These are phyloP conservation scores for Murraya paniculata DNA, from an alignment of 345 rosid genomes.

Conservation along the genomic window DNA sequence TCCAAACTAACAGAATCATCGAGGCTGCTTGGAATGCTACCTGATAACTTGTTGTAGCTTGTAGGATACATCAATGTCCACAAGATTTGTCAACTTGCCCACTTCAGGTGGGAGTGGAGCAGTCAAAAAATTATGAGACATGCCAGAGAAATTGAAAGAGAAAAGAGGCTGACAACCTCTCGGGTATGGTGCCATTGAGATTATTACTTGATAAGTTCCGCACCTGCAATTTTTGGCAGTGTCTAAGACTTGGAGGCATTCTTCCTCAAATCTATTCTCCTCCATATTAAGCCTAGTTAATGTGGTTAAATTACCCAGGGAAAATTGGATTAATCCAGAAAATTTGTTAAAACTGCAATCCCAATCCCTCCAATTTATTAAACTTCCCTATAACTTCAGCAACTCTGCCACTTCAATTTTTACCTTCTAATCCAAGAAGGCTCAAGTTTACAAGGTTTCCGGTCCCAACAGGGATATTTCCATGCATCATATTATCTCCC, in stretches of 20 bases:
- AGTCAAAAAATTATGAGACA: neutral
- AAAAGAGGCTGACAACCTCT: neutral
- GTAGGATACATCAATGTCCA: neutral
- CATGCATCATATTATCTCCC: conserved; percentile 11
- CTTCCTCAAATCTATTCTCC: neutral
- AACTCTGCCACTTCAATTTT: neutral
- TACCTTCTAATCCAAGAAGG: neutral
- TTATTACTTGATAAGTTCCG: neutral
- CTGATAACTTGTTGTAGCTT: neutral
- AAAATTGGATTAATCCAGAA: neutral
- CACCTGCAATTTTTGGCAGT: neutral
- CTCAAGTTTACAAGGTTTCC: conserved; percentile 16
- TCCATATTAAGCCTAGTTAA: neutral
- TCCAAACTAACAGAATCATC: neutral
- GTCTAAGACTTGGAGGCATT: conserved; percentile 3
- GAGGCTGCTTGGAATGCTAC: conserved; percentile 4
- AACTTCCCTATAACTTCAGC: neutral
- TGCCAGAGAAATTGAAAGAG: neutral
- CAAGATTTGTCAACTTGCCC: neutral
- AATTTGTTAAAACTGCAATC: neutral
- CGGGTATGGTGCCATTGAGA: conserved; percentile 5
- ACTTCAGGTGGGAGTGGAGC: conserved; percentile 3
- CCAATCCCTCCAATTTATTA: neutral
- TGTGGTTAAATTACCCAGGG: neutral
- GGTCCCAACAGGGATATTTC: conserved; percentile 19